Conservation (phyloP, 169 alveolate genomes). For the Neospora caninum region DNA sequence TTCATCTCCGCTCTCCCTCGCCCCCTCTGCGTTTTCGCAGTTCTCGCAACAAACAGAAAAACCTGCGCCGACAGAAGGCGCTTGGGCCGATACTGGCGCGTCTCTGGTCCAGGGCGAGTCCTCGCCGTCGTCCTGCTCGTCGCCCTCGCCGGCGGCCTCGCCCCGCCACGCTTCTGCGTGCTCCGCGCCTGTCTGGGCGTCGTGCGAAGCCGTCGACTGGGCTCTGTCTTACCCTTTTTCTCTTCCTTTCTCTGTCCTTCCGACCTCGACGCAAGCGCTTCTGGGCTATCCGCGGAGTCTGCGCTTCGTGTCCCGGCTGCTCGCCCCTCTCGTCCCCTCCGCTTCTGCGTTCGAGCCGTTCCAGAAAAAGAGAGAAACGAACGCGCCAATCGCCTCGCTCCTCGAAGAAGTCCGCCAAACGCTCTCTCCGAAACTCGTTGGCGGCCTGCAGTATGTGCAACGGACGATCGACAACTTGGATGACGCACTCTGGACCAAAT, state of each 20-base stretch:
- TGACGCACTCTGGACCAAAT: slow-evolving; percentile 34
- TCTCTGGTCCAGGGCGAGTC: not conserved
- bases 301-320: slow-evolving; percentile 16
- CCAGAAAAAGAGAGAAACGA: not conserved
- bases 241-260: slow-evolving; percentile 9
- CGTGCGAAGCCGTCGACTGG: slow-evolving; percentile 54
- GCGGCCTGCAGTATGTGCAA: not conserved
- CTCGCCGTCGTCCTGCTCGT: not conserved
- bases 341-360: not conserved
- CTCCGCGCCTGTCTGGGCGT: slow-evolving; percentile 49
- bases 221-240: slow-evolving; percentile 41
- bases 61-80: not conserved
- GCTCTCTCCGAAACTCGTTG: slow-evolving; percentile 31
- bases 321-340: slow-evolving; percentile 1
- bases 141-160: not conserved
- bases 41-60: no score
- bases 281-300: slow-evolving; percentile 43
- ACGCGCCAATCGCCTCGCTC: not conserved
- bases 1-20: not conserved
- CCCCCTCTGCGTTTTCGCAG: not conserved
- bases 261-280: slow-evolving; percentile 42
- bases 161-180: not conserved
- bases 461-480: not conserved
- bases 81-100: not conserved
- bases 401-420: not conserved